Base-by-base conservation (phyloP, 257 asterid genomes). In the Salvia hispanica region DNA sequence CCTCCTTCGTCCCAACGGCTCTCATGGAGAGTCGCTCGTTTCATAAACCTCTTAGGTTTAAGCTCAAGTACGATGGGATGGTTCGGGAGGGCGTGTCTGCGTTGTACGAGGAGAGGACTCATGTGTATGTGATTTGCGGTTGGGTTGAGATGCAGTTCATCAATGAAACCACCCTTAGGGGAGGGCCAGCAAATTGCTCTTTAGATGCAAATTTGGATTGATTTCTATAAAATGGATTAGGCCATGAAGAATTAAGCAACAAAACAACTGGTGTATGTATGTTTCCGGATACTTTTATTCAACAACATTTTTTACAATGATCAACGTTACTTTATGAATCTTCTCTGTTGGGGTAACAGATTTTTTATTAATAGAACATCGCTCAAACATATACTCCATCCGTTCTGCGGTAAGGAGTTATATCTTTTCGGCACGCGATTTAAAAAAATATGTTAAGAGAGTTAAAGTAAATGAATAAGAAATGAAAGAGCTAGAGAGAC, bases 1-100 rank as follows among this genome's bases (percentile, higher is more conserved):
- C 81, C 6, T 74, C 84, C 3, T 81, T 81, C 34, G 84, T 78
- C 6, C 83, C 86, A 0, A 78, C 77, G 0, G 81, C 83, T 13
- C n/a, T 81, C 40, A 25, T 73, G 43, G 83, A 81, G 74, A 78
- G 82, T 64, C 82, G 67, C 25, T 54, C 66, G 9, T 12, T 73
- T 64, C 81, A 59, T 15, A 81, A 78, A 78, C 83, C 86, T 1
- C 80, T 76, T 0, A 76, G 53, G 6, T 81, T 81, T 74, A 81
- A 78, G 47, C 25, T 81, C 64, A 81, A 78, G 83, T 81, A 78
- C 57, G 86, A 81, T 16, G 81, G 86, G 55, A 81, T 81, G 81
- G 72, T 78, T 5, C 67, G 86, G 3, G 82, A 81, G 75, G 86
- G 86, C 2, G 57, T 78, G 63, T 80, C 86, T 0, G 80, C 86